A percentile compares a stretch with the other conserved stretches of the same genome.
phyloP scores from a whole-genome alignment of 371 early-diverging fungal species.

The Batkoa obscura region DNA sequence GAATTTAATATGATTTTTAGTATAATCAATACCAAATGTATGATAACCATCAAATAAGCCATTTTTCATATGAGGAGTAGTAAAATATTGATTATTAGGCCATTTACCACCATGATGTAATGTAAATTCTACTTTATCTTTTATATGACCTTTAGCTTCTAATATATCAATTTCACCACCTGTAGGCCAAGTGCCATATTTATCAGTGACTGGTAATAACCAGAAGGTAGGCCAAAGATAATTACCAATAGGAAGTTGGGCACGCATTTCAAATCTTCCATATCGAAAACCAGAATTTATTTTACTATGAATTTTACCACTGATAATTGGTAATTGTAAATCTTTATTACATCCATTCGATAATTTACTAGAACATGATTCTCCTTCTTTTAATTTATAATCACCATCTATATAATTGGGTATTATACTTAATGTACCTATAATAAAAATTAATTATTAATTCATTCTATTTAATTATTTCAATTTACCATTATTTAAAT shows the following conservation, averaged over 20 bases:
- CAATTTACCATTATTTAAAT: background rate
- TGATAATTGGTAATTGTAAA: background rate
- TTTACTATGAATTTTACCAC: background rate
- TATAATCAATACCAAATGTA: background rate
- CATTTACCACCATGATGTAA: background rate
- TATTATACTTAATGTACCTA: background rate
- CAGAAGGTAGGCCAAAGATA: conserved; percentile 43
- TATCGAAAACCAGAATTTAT: conserved; percentile 10
- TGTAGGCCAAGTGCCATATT: conserved; percentile 50
- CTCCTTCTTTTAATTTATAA: background rate
- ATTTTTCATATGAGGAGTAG: too few relatives aligned
- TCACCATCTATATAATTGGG: background rate
- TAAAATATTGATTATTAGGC: background rate
- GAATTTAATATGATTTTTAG: background rate
- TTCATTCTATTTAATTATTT: too few relatives aligned
- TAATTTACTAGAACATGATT: background rate
- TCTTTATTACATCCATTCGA: background rate
- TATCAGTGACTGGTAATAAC: conserved; percentile 39
- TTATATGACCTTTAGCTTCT: conserved; percentile 14
- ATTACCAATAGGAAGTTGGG: conserved; percentile 38
- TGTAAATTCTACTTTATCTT: background rate
- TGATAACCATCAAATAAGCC: background rate
- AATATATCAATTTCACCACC: conserved; percentile 29
- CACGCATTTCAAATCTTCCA: conserved; percentile 42
- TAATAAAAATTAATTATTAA: too few relatives aligned